These are phyloP conservation scores for Aspergillaceae sp. DNA, from an alignment of 2,329 filamentous ascomycete genomes.

Conservation along the genomic window DNA sequence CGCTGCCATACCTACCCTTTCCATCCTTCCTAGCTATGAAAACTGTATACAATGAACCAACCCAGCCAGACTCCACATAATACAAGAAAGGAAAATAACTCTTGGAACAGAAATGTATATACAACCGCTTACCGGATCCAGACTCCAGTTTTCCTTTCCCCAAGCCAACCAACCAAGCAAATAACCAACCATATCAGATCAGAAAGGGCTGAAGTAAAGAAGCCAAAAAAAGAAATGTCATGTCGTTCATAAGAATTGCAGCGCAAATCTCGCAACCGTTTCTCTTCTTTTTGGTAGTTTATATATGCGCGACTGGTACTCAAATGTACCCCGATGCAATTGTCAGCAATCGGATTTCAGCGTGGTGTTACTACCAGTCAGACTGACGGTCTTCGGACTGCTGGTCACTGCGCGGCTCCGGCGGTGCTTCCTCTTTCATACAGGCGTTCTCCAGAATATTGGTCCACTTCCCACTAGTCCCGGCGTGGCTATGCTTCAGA, in stretches of 20 bases:
- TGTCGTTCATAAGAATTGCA: background rate
- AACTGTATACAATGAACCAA: background rate
- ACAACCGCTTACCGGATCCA: background rate
- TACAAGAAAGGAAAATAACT: too few relatives aligned
- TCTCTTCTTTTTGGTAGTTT: too few relatives aligned
- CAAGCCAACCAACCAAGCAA: background rate
- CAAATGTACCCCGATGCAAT: too few relatives aligned
- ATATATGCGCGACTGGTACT: too few relatives aligned
- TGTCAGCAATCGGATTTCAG: too few relatives aligned
- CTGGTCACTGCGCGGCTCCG: too few relatives aligned
- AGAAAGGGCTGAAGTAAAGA: background rate
- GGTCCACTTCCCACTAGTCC: constrained; percentile 96
- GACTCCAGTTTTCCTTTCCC: background rate
- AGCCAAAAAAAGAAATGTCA: background rate
- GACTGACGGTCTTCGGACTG: too few relatives aligned
- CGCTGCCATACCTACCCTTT: background rate
- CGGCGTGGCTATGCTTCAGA: constrained; percentile 92
- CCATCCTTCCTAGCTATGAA: background rate
- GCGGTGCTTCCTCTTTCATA: constrained; percentile 69
- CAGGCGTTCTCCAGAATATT: constrained; percentile 96
- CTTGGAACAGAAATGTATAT: too few relatives aligned
- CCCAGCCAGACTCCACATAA: background rate
- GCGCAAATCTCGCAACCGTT: background rate
- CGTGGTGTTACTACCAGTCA: too few relatives aligned
- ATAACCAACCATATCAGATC: too few relatives aligned